Conservation (phyloP, 208 protist genomes). For the Kentomonas sorsogonicus region DNA sequence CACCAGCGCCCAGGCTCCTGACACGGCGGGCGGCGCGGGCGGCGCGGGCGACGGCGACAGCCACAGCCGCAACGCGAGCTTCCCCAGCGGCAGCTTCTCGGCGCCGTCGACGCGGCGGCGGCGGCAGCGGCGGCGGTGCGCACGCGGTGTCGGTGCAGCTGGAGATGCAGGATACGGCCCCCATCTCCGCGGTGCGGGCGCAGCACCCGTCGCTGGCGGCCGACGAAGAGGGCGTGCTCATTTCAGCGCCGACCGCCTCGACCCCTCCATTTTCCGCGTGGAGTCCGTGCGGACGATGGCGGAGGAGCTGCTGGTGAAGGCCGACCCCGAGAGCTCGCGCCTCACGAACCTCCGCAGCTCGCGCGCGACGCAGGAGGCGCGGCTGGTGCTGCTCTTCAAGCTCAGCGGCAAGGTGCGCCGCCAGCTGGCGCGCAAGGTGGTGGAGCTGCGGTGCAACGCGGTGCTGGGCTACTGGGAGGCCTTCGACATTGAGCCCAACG, state of each 20-base stretch:
- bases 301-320: constrained; percentile 88
- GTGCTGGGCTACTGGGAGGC: constrained; percentile 86
- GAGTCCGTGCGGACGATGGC: constrained; percentile 81
- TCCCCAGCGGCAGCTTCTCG: background rate
- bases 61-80: constrained; percentile 2
- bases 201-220: constrained; percentile 72
- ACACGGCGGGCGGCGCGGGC: background rate
- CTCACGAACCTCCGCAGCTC: constrained; percentile 80
- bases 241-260: constrained; percentile 83
- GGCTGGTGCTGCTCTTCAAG: constrained; percentile 85
- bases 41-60: background rate
- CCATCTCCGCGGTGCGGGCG: constrained; percentile 40
- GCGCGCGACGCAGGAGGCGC: constrained; percentile 74
- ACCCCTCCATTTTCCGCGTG: constrained; percentile 82
- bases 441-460: constrained; percentile 87
- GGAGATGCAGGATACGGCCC: constrained; percentile 33
- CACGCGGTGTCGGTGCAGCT: constrained; percentile 14
- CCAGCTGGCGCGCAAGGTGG: constrained; percentile 83
- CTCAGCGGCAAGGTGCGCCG: constrained; percentile 88
- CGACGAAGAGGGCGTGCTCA: constrained; percentile 79
- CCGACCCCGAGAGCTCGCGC: constrained; percentile 86
- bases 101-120: background rate
- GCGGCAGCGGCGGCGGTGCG: background rate
- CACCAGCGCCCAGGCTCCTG: background rate
- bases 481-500: constrained; percentile 86